These are phyloP conservation scores for Solanum boliviense DNA, from an alignment of 257 asterid species.

Conservation along the genomic window DNA sequence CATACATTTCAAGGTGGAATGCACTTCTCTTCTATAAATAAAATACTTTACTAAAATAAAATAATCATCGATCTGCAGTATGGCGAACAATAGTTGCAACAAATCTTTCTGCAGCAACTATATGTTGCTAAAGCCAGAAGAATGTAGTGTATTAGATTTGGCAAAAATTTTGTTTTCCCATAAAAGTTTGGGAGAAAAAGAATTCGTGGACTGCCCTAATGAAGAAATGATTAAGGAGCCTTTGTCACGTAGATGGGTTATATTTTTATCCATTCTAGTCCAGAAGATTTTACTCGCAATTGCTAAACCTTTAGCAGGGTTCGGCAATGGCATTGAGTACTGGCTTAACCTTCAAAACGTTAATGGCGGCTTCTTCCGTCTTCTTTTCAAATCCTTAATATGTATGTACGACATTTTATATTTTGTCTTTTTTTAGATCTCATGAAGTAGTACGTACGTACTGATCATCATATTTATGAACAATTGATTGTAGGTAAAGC, in stretches of 20 bases:
- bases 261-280: constrained; percentile 2
- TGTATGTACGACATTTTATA: background rate
- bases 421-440: background rate
- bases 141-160: background rate
- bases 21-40: background rate
- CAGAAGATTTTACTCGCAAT: constrained; percentile 1
- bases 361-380: constrained; percentile 21
- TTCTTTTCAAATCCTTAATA: background rate
- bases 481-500: constrained; percentile 27
- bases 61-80: background rate
- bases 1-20: background rate
- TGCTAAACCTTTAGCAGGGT: constrained; percentile 21
- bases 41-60: background rate
- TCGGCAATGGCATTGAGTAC: constrained; percentile 39
- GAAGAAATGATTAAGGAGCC: background rate
- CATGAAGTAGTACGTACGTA: background rate
- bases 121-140: constrained; percentile 1
- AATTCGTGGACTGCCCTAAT: constrained; percentile 1
- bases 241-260: constrained; percentile 7
- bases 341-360: constrained; percentile 47
- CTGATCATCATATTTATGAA: background rate
- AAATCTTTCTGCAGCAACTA: background rate
- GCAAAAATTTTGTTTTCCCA: background rate
- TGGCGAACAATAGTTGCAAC: background rate
- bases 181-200: background rate